Evolutionary conservation across 352 stramenopile genomes (phyloP), one percentile per base, ranked within the genome.

Genomic region (Globisporangium okanoganense): DNA sequence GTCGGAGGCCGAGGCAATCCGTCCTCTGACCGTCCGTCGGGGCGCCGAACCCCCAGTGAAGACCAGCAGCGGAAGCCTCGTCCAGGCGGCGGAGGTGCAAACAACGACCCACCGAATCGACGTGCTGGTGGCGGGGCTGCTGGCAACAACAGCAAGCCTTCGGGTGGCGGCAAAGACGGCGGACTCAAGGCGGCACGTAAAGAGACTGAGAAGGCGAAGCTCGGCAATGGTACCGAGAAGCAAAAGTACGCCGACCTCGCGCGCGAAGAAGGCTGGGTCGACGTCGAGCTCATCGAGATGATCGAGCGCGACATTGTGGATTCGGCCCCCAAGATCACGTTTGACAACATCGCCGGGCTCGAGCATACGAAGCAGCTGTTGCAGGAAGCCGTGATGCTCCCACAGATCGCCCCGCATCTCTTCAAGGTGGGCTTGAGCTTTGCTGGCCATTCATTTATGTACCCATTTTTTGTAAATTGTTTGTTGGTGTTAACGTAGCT

Each of bases 291-390:
- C 25, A 92, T 95, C 52, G 82, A 94, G 70, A 81, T 78, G 54
- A 94, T 95, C 45, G 86, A 95, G 54, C 76, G 85, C n/a, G 86
- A 95, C 56, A 94, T 95, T 44, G 84, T 95, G 3, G 82, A 95
- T 59, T 79, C 78, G 0, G 79, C 75, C 2, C 68, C 86, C 10
- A 87, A 77, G 10, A 79, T 89, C 65, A 82, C 75, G 24, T 95
- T 93, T 45, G 79, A 88, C 8, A 69, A 88, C 35, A 92, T 94
- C 52, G 86, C 86, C 22, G 82, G 84, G 0, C 76, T 92, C 12
- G 71, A 90, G n/a, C 77, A 93, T 56, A 92, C 78, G 0, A 95
- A 95, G 58, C 78, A 92, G 33, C 52, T 95, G 9, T 61, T 95
- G 2, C 85, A 93, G 56, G 85, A 95, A 61, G 87, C 85, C 1